Conservation (phyloP, 2,329 filamentous ascomycete species). For the Mycosphaerella sp. region DNA sequence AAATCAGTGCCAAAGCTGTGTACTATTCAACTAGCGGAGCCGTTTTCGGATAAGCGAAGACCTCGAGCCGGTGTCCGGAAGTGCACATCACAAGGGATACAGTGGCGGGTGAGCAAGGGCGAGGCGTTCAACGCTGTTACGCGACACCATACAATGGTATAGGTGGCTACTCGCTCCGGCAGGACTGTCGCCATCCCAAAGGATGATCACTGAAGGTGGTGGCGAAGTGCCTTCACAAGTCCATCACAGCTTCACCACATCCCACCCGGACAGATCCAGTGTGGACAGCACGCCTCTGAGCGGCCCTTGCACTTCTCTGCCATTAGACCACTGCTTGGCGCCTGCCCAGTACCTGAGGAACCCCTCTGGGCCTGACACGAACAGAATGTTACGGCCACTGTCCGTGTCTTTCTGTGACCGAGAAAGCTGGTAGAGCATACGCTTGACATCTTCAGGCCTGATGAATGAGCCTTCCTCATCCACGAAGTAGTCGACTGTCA, state of each 20-base stretch:
- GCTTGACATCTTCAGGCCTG: conserved; percentile 35
- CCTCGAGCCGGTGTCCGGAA: too few relatives aligned
- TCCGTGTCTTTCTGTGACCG: conserved; percentile 25
- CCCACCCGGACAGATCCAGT: conserved; percentile 53
- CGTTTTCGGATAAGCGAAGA: too few relatives aligned
- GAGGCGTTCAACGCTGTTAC: neutral
- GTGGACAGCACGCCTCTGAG: conserved; percentile 61
- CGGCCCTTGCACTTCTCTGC: conserved; percentile 66
- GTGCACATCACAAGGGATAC: too few relatives aligned
- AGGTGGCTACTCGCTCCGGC: too few relatives aligned
- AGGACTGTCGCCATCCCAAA: too few relatives aligned
- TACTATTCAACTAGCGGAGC: neutral
- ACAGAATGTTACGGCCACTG: conserved; percentile 56
- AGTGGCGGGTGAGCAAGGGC: too few relatives aligned
- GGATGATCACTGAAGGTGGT: too few relatives aligned
- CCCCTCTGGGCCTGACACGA: conserved; percentile 85
- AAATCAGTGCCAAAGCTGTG: neutral
- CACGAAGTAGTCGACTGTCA: conserved; percentile 69
- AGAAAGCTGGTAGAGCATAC: conserved; percentile 22
- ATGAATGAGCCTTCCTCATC: conserved; percentile 72
- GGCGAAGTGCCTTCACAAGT: neutral
- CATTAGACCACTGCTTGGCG: conserved; percentile 66
- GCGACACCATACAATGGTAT: neutral
- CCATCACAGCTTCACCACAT: conserved; percentile 51
- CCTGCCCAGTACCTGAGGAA: conserved; percentile 79